These are phyloP conservation scores for Alternaria sp. DNA, from an alignment of 2,329 filamentous ascomycete genomes.

Conservation along the genomic window DNA sequence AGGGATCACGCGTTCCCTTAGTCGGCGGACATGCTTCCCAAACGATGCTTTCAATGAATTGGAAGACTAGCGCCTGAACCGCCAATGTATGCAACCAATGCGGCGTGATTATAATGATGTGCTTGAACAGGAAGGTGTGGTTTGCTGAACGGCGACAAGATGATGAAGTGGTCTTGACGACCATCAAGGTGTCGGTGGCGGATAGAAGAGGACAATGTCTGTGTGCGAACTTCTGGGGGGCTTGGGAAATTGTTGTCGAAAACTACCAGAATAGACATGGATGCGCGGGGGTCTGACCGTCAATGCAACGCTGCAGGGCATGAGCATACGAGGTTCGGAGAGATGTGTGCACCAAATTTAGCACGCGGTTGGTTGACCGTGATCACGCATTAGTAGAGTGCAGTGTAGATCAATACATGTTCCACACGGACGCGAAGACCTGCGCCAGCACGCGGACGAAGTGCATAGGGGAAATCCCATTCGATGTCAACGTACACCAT, in stretches of 20 bases:
- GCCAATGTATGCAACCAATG: conserved; percentile 1
- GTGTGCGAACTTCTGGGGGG: conserved; percentile 9
- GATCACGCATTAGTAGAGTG: neutral
- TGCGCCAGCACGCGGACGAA: neutral
- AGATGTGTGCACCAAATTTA: conserved; percentile 12
- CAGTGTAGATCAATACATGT: neutral
- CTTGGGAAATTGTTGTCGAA: conserved; percentile 1
- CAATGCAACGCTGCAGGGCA: conserved; percentile 4
- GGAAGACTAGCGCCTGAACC: conserved; percentile 12
- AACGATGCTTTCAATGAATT: conserved; percentile 23
- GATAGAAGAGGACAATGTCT: conserved; percentile 1
- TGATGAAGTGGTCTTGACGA: neutral
- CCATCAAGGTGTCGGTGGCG: conserved; percentile 8
- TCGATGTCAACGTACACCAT: neutral
- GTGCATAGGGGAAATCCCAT: neutral
- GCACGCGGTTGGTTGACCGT: conserved; percentile 14
- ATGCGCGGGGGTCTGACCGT: conserved; percentile 11
- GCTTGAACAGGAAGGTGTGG: conserved; percentile 14
- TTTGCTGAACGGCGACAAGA: neutral
- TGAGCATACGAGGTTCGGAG: conserved; percentile 2
- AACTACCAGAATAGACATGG: conserved; percentile 9
- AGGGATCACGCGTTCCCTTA: conserved; percentile 10
- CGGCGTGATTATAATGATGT: conserved; percentile 2
- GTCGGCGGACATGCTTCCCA: conserved; percentile 15
- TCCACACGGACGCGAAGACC: neutral